These are phyloP conservation scores for Sclerotinia borealis DNA, from an alignment of 2,329 filamentous ascomycete species.

Conservation along the genomic window DNA sequence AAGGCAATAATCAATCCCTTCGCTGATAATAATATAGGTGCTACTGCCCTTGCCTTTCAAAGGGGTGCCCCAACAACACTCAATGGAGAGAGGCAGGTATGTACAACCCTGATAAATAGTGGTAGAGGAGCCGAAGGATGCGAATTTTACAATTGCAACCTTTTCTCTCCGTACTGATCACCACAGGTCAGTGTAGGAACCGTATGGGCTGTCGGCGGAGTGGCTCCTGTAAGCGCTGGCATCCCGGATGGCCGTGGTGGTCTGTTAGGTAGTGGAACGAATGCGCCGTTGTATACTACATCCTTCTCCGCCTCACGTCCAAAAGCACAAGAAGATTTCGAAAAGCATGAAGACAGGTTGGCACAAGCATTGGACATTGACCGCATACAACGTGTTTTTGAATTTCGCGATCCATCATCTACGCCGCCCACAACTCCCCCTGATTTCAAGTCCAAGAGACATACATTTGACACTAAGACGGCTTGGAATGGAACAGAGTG, in stretches of 20 bases:
- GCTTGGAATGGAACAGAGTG: slow-evolving; percentile 32
- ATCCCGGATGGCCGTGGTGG: slow-evolving; percentile 59
- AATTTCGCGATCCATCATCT: slow-evolving; percentile 37
- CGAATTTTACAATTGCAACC: neutral
- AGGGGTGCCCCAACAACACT: slow-evolving; percentile 21
- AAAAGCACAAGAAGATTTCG: slow-evolving; percentile 52
- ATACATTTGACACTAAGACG: slow-evolving; percentile 24
- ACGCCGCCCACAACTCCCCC: slow-evolving; percentile 25
- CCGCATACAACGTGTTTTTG: slow-evolving; percentile 58
- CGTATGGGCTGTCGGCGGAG: slow-evolving; percentile 73
- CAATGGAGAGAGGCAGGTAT: slow-evolving; percentile 29
- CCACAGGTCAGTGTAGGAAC: slow-evolving; percentile 57
- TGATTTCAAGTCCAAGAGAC: slow-evolving; percentile 22
- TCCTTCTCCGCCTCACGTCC: slow-evolving; percentile 40
- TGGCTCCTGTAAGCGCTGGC: slow-evolving; percentile 49
- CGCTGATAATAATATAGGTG: slow-evolving; percentile 22
- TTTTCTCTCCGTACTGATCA: slow-evolving; percentile 13
- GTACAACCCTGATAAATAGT: slow-evolving; percentile 9
- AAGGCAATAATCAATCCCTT: no score
- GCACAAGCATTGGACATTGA: slow-evolving; percentile 79
- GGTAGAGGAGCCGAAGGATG: neutral
- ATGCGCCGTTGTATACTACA: slow-evolving; percentile 59
- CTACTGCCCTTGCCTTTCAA: slow-evolving; percentile 29
- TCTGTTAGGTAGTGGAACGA: slow-evolving; percentile 63
- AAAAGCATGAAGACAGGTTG: slow-evolving; percentile 67